These are phyloP conservation scores for Cercospora beticola DNA, from an alignment of 2,329 filamentous ascomycete genomes.

Conservation along the genomic window DNA sequence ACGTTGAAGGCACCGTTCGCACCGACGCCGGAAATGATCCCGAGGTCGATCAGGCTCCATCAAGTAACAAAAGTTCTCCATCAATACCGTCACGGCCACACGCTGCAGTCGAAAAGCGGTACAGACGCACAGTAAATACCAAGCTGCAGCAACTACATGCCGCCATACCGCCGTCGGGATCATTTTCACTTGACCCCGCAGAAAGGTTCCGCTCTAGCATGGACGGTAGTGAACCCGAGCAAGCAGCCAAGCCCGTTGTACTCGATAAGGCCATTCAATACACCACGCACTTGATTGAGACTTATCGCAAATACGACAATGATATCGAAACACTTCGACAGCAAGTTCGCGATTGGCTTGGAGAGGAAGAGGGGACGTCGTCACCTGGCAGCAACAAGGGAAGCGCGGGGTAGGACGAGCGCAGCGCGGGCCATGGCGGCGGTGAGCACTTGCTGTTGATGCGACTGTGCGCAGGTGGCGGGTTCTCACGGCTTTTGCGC, in stretches of 20 bases:
- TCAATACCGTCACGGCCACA: conserved; percentile 18
- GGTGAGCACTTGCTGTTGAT: background rate
- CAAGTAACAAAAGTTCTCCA: conserved; percentile 8
- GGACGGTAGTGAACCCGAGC: conserved; percentile 10
- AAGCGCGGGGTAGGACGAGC: conserved; percentile 2
- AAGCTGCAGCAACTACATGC: conserved; percentile 24
- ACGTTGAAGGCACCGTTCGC: background rate
- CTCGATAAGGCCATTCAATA: conserved; percentile 27
- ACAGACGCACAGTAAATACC: conserved; percentile 23
- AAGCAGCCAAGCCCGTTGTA: conserved; percentile 22
- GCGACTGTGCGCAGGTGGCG: conserved; percentile 2
- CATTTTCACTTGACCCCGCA: conserved; percentile 12
- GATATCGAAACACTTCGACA: conserved; percentile 19
- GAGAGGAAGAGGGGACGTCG: conserved; percentile 6
- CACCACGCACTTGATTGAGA: conserved; percentile 21
- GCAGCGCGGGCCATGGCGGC: background rate
- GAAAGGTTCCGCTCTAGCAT: conserved; percentile 8
- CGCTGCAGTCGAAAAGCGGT: conserved; percentile 24
- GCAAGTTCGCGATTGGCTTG: conserved; percentile 21
- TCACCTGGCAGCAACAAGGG: background rate
- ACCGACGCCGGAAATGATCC: background rate
- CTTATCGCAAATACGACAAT: conserved; percentile 22
- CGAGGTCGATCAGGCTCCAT: conserved; percentile 4
- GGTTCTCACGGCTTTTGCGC: background rate
- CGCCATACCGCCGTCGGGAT: conserved; percentile 20